Base-by-base conservation (phyloP, 2,329 filamentous ascomycete genomes). In the Massarina eburnea region DNA sequence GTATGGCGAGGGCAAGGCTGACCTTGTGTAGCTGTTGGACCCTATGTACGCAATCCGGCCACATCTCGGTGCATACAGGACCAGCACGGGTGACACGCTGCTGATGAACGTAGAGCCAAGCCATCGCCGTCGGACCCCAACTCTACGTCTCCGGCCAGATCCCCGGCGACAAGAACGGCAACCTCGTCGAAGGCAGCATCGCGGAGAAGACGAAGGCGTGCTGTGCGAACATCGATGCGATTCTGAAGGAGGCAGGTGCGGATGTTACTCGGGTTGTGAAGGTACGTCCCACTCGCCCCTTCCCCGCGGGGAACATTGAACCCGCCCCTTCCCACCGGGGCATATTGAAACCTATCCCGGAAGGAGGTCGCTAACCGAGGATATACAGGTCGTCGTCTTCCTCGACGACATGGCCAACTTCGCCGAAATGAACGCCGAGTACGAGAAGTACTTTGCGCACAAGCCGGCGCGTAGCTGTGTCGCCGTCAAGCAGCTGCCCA, bases 321-420 rank as follows among this genome's bases (percentile, higher is more conserved):
- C 5, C n/a, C n/a, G 19, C 35, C 42, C 10, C 26, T 17, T 24
- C 19, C 8, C 12, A 8, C 12, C 15, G 34, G 17, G 8, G 8
- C n/a, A 20, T 15, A 7, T 20, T 20, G n/a, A n/a, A n/a, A n/a
- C n/a, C n/a, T n/a, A n/a, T n/a, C n/a, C n/a, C n/a, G n/a, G n/a
- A n/a, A 26, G 24, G 18, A n/a, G 19, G 20, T 12, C 15, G 22
- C 12, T 37, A 20, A 43, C 36, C 39, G 15, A 40, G 2, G 8
- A 21, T 27, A 30, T 14, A 8, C 12, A 76, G 73, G 68, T 71
- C 59, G 77, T 72, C 41, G 86, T 96, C 67, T 97, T 96, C 80
- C 76, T 97, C 51, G 86, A 87, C 40, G 88, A 95, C 73, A 97
- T 97, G 92, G 82, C 80, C 53, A 80, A 94, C 74, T 97, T 97